Conservation (phyloP, 768 basidiomycete species). For the Podaxis sp. region DNA sequence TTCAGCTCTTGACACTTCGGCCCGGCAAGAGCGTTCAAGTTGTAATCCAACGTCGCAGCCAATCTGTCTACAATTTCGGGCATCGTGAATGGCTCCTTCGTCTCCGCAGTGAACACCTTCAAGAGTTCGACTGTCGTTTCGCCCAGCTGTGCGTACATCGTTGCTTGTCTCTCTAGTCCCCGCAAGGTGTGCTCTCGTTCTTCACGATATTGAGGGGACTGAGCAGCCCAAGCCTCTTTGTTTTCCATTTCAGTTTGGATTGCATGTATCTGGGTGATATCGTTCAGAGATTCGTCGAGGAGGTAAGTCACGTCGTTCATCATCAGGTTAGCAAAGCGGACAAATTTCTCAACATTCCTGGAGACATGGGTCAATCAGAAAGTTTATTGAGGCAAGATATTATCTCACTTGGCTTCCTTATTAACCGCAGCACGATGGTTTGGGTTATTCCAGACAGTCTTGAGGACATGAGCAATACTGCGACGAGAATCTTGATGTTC, state of each 20-base stretch:
- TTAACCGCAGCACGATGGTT: slow-evolving; percentile 85
- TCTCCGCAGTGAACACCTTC: slow-evolving; percentile 89
- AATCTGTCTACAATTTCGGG: slow-evolving; percentile 94
- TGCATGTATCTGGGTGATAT: slow-evolving; percentile 84
- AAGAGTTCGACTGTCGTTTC: slow-evolving; percentile 88
- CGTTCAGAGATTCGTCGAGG: slow-evolving; percentile 92
- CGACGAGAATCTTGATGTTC: slow-evolving; percentile 46
- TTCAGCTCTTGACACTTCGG: slow-evolving; percentile 84
- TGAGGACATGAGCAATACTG: slow-evolving; percentile 85
- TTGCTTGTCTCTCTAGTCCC: slow-evolving; percentile 80
- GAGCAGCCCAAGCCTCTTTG: slow-evolving; percentile 63
- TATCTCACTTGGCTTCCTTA: slow-evolving; percentile 65
- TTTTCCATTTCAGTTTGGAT: slow-evolving; percentile 87
- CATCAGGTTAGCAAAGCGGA: slow-evolving; percentile 95
- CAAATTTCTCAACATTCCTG: slow-evolving; percentile 90
- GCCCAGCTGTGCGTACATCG: slow-evolving; percentile 84
- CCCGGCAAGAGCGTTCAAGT: slow-evolving; percentile 85
- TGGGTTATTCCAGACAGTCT: slow-evolving; percentile 90
- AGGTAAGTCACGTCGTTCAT: slow-evolving; percentile 99
- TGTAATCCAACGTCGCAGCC: slow-evolving; percentile 96
- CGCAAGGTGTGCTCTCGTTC: slow-evolving; percentile 81
- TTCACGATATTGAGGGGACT: slow-evolving; percentile 69
- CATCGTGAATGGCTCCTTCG: slow-evolving; percentile 91
- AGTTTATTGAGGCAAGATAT: neutral
- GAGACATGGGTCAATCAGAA: slow-evolving; percentile 6